Evolutionary conservation across 2,329 filamentous ascomycete genomes (phyloP).

Genomic region (Exophiala sp.): DNA sequence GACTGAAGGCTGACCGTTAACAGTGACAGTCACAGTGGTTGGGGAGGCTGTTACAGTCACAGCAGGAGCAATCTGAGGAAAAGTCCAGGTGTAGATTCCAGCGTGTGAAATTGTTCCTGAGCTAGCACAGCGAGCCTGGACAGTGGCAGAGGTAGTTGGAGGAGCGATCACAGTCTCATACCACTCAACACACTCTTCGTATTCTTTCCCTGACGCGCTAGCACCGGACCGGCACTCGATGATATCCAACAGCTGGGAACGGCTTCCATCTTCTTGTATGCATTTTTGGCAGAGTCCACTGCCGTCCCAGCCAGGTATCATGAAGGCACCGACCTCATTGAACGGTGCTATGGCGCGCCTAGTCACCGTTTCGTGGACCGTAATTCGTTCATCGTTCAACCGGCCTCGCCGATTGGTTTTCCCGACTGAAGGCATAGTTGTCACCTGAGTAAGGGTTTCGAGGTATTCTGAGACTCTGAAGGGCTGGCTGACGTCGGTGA

Average conservation of each 20-base stretch:
- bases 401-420: not conserved
- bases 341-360: conserved; percentile 12
- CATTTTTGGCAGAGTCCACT: conserved; percentile 5
- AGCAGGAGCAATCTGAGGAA: conserved; percentile 10
- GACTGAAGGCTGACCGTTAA: not conserved
- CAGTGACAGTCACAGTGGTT: conserved; percentile 6
- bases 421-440: not conserved
- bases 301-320: conserved; percentile 13
- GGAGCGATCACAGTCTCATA: conserved; percentile 3
- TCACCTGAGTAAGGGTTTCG: conserved; percentile 10
- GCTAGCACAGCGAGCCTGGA: conserved; percentile 1
- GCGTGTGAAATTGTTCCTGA: not conserved
- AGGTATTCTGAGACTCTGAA: conserved; percentile 9
- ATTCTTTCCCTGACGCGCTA: not conserved
- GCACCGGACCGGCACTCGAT: conserved; percentile 4
- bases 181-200: conserved; percentile 2
- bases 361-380: conserved; percentile 8
- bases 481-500: conserved; percentile 12
- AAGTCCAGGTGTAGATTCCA: conserved; percentile 16
- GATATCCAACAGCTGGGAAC: conserved; percentile 3
- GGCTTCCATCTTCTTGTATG: not conserved
- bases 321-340: conserved; percentile 8
- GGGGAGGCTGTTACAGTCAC: not conserved
- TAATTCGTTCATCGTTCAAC: not conserved
- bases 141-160: not conserved